These are phyloP conservation scores for Heliamphora exappendiculata DNA, from an alignment of 148 eudicot species.

Conservation along the genomic window DNA sequence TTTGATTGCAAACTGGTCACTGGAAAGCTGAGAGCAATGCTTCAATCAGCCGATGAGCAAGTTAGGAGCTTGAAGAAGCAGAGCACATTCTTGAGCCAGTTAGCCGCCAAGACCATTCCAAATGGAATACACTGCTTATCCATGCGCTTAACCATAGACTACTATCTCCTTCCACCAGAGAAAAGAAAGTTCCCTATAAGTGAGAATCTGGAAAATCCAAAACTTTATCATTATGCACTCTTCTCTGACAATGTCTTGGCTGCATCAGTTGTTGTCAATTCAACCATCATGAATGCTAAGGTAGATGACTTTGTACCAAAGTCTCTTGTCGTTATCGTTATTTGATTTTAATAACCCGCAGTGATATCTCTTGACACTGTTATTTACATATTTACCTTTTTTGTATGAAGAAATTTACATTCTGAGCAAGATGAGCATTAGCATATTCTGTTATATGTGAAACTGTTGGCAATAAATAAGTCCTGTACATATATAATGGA, in stretches of 20 bases:
- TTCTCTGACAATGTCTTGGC: conserved; percentile 81
- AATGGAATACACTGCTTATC: conserved; percentile 77
- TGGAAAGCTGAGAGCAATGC: conserved; percentile 78
- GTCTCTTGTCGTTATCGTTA: neutral
- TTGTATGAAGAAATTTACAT: neutral
- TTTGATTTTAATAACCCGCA: neutral
- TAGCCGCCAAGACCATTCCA: conserved; percentile 85
- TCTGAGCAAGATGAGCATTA: neutral
- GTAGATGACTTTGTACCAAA: conserved; percentile 18
- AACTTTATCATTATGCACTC: conserved; percentile 74
- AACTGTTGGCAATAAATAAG: neutral
- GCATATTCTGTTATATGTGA: neutral
- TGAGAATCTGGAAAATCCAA: conserved; percentile 66
- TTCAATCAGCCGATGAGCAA: conserved; percentile 84
- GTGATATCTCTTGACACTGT: neutral
- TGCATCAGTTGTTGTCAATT: conserved; percentile 85
- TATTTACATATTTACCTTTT: neutral
- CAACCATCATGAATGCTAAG: conserved; percentile 75
- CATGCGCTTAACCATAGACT: conserved; percentile 78
- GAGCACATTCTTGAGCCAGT: conserved; percentile 77
- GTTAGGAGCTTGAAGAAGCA: conserved; percentile 79
- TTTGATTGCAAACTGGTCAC: conserved; percentile 72
- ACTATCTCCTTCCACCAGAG: conserved; percentile 58
- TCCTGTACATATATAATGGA: neutral
- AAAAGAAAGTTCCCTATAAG: conserved; percentile 62